Base-by-base conservation (phyloP, 495 filamentous ascomycete genomes). In the Xylaria castorea region DNA sequence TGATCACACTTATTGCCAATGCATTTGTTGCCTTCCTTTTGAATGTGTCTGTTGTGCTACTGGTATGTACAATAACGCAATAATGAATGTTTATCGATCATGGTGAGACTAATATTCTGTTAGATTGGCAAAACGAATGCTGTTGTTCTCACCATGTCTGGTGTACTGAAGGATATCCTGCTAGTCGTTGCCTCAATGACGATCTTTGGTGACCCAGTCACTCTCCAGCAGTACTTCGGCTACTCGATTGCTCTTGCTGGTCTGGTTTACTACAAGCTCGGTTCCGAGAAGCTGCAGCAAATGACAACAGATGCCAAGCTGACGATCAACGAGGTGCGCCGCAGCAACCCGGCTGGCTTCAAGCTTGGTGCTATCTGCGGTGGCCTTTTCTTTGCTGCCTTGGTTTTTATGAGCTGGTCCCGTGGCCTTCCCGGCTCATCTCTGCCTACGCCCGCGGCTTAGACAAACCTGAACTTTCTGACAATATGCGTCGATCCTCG, bases 81-180 rank as follows among this genome's bases (percentile, higher is more conserved):
- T 57, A 38, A 40, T 20, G 27, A 2, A 61, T 9, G 42, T 9
- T 36, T 22, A 27, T 63, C 14, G 58, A 77, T 57, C 3, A 57
- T 32, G 30, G 67, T 71, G 70, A 71, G 22, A 72, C 82, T 75
- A 83, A 69, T 14, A 57, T 20, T 36, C 46, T 68, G 53, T 25
- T 75, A 97, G 94, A 98, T 98, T 81, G 95, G 95, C 82, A 94
- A 93, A 85, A 98, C 95, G 18, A 97, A 94, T 1, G 95, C 93
- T 61, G 88, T 98, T 57, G 94, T 97, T 77, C 92, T 97, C 78
- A 97, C 95, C 58, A 92, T 98, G 69, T 97, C 93, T 81, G 95
- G 95, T 84, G 94, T 98, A 66, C 89, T 97, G 76, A 98, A 98
- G 87, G 95, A 98, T 85, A 95, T 98, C 75, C 89, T 98, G 71